Evolutionary conservation across 192 early-diverging fungal species (phyloP), one percentile per base, ranked within the genome.

Genomic region (Helicostylum pulchrum): DNA sequence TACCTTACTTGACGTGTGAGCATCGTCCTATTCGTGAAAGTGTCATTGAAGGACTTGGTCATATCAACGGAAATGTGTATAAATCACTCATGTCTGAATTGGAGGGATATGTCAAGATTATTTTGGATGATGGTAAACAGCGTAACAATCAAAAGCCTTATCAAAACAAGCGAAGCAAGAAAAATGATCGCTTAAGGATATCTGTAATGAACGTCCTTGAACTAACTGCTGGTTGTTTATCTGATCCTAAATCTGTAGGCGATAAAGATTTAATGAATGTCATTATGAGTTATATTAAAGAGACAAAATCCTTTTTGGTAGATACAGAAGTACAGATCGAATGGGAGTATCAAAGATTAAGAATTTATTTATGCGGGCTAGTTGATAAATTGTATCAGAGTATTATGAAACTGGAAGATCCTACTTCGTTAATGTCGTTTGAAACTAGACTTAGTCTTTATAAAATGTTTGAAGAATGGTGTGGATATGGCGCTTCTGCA

Each of bases 401-500:
- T 15, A 75, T 96, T 10, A 83, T 85, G 15, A 66, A 66, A 4
- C 47, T 80, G 34, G 70, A 80, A 31, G 67, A 68, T 61, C 64
- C 77, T 23, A 55, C 65, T 5, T 62, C 66, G 0, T 80, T 82
- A 64, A 88, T 98, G 62, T 81, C 93, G 0, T 90, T 90, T 74
- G 90, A 94, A 56, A 81, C 86, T 0, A 82, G 97, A 43, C 71
- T 83, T 14, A 80, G 78, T 1, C 60, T 96, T 36, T 99, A 94
- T 76, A 78, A 80, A 57, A 75, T 96, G 50, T 90, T 96, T 79
- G 94, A 95, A 73, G 80, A 88, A 20, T 99, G 97, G 97, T 93
- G 94, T 74, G 89, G 95, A 7, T 83, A 92, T 68, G 94, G 95
- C 2, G 71, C 75, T 23, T 78, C 80, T 48, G 72, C 84, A 0